Evolutionary conservation across 2,329 filamentous ascomycete genomes (phyloP).

Genomic region (Dendryphion nanum): DNA sequence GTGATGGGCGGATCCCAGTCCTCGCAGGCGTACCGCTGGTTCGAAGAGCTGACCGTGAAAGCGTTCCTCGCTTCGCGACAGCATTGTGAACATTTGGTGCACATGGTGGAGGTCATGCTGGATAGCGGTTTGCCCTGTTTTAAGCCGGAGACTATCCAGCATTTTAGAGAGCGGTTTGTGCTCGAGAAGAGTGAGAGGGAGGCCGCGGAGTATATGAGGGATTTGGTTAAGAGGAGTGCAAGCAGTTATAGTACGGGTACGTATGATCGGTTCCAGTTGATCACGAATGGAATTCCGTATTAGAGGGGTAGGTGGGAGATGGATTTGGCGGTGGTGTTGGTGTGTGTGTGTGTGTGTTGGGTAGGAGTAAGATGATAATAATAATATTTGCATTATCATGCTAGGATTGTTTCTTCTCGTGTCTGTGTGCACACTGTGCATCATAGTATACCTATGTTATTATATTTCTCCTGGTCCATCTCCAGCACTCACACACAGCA

Average conservation of each 20-base stretch:
- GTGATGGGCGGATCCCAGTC: constrained; percentile 87
- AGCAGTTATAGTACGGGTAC: constrained; percentile 87
- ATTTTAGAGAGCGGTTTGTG: constrained; percentile 91
- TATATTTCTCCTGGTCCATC: too few relatives aligned
- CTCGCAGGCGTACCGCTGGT: constrained; percentile 89
- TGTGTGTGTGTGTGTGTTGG: too few relatives aligned
- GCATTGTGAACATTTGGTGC: constrained; percentile 82
- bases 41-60: constrained; percentile 95
- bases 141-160: constrained; percentile 89
- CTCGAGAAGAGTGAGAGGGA: constrained; percentile 88
- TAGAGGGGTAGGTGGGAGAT: too few relatives aligned
- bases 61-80: constrained; percentile 86
- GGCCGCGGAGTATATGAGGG: constrained; percentile 90
- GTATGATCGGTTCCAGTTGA: constrained; percentile 96
- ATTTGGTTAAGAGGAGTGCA: constrained; percentile 85
- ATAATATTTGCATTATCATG: too few relatives aligned
- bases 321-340: too few relatives aligned
- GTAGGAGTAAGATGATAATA: too few relatives aligned
- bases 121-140: constrained; percentile 96
- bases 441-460: too few relatives aligned
- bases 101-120: constrained; percentile 92
- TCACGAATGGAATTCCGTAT: constrained; percentile 97
- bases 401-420: too few relatives aligned
- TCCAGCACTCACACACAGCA: too few relatives aligned
- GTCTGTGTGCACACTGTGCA: too few relatives aligned